phyloP scores from a whole-genome alignment of 108 stramenopile genomes.

The Nannochloropsis granulata region DNA sequence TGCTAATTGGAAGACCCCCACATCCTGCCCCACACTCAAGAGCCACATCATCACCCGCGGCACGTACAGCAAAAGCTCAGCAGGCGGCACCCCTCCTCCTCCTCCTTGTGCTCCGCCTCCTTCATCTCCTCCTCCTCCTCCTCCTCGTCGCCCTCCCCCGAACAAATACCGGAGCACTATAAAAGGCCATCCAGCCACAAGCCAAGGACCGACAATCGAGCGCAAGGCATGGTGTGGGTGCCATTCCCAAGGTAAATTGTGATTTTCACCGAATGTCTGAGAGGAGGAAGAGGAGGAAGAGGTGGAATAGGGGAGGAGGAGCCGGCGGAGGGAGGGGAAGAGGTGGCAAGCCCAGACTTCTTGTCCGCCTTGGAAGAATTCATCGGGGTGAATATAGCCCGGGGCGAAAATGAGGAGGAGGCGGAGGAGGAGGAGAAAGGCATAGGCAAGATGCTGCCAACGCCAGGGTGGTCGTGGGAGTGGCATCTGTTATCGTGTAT shows the following conservation, averaged over 20 bases:
- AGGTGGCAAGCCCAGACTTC: constrained; percentile 50
- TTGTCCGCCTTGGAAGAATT: constrained; percentile 65
- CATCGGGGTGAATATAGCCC: constrained; percentile 66
- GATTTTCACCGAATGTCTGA: background rate
- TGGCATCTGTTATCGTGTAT: too few species aligned
- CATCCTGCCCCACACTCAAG: constrained; percentile 44
- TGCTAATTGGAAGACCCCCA: constrained; percentile 36
- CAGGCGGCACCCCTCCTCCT: too few species aligned
- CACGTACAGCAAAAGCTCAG: constrained; percentile 42
- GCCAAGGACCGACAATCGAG: constrained; percentile 49
- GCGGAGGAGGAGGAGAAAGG: too few species aligned
- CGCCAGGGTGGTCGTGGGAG: too few species aligned
- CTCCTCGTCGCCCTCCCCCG: background rate
- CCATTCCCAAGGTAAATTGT: constrained; percentile 54
- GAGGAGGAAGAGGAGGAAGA: background rate
- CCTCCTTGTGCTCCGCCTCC: too few species aligned
- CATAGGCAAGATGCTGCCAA: too few species aligned
- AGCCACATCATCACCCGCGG: constrained; percentile 51
- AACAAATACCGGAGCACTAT: constrained; percentile 1
- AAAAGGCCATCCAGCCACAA: constrained; percentile 52
- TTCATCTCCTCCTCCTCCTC: too few species aligned
- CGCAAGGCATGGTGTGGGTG: constrained; percentile 53
- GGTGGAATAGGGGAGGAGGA: background rate
- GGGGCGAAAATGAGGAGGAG: constrained; percentile 36
- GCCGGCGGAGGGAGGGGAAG: constrained; percentile 6